Base-by-base conservation (phyloP, 306 rosid genomes). In the Fagus sylvatica region DNA sequence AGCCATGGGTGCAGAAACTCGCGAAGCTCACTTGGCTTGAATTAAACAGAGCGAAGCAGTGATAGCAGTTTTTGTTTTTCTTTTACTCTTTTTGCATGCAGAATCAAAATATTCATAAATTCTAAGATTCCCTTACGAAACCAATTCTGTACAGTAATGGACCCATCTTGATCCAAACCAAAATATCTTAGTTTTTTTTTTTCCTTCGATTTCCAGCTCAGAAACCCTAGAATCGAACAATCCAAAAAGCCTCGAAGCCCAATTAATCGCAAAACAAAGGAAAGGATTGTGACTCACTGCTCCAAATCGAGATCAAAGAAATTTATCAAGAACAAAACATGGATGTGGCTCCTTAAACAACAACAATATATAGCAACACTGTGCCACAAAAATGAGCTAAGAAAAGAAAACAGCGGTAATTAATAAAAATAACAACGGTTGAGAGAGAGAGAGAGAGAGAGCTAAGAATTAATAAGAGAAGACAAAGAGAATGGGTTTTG, bases 1-100 rank as follows among this genome's bases (percentile, higher is more conserved):
- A 16, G 80, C 72, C 91, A 87, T 86, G 53, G 84, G 79, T 69
- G 77, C 67, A 76, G 76, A 86, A 36, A 76, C 81, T 79, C 65
- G 53, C 66, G 70, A 60, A 69, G 49, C 71, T 46, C 75, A 65
- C 11, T 69, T 32, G 9, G 43, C 54, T 57, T 34, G 28, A 22
- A 22, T 22, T 22, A 22, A 76, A 80, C 51, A 59, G n/a, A 33
- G 5, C 67, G 62, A 78, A 74, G 66, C 36, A 74, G 40, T 77
- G 53, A 49, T 53, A 74, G 71, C 22, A 60, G 33, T 77, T 69
- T 46, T 78, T 42, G 56, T 36, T 75, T 73, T 53, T 37, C 48
- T 32, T 62, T 74, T 42, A 46, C 48, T 54, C 59, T 15, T 57
- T 57, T 57, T 57, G 64, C 64, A 22, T 28, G 64, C 68, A 69